Evolutionary conservation across 495 filamentous ascomycete species (phyloP), one percentile per base, ranked within the genome.

Genomic region (Xylona heveae): DNA sequence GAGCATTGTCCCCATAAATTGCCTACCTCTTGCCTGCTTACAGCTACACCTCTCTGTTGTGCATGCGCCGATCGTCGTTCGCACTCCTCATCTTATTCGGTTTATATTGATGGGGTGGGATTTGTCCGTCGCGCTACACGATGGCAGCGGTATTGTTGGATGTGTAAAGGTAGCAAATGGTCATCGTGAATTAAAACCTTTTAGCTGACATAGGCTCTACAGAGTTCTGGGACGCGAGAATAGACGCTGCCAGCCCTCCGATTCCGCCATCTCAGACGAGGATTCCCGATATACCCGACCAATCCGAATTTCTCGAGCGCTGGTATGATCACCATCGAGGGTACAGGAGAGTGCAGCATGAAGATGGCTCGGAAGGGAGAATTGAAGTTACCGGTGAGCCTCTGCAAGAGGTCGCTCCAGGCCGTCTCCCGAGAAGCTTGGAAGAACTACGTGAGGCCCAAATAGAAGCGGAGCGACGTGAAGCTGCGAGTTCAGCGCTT

Each of bases 61-160:
- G 55, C 55, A 17, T 59, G 55, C 38, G 44, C 42, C 6, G 55
- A 59, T 36, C 41, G 46, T 26, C 43, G 55, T 19, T 41, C 48
- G 2, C 55, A 59, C 28, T 33, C 53, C 0, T 28, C 38, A 3
- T 41, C 48, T 1, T 59, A 58, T 32, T 35, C 31, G 7, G 42
- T 48, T 4, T 59, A 58, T 39, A 44, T 59, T 21, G 55, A 58
- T 34, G 55, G 55, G 15, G 44, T 59, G 3, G 55, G 55, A 12
- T 55, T 55, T 24, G 51, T 57, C 7, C 40, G 42, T 15, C 37
- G 53, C 12, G 55, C 51, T 1, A 57, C 45, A 10, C 36, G 55
- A 38, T 57, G 55, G 55, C 48, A 59, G 35, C 36, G 46, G 18
- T 59, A 59, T 34, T 59, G 55, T 39, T 58, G 53, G 51, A 55